Evolutionary conservation across 208 protist species (phyloP).

Genomic region (Tritrichomonas musculus): DNA sequence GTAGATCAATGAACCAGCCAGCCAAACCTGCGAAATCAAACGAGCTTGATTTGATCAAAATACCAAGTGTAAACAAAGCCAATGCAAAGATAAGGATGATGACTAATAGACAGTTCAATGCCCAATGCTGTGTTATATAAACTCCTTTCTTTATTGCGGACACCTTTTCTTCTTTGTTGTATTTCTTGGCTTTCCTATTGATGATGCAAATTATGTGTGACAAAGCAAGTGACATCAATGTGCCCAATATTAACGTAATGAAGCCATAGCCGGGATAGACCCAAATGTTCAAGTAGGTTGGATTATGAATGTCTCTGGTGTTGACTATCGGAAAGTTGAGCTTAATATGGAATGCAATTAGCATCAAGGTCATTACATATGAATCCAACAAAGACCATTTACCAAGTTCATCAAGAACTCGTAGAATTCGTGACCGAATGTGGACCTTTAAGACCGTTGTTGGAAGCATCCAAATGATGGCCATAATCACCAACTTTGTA

Average conservation of each 20-base stretch:
- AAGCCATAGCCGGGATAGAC: neutral
- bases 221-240: neutral
- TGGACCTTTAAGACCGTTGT: slow-evolving; percentile 54
- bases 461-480: slow-evolving; percentile 56
- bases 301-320: neutral
- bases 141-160: too few species aligned
- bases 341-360: slow-evolving; percentile 63
- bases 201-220: neutral
- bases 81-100: neutral
- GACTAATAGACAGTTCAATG: too few species aligned
- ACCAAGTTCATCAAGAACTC: slow-evolving; percentile 67
- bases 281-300: neutral
- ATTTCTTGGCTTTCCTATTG: neutral
- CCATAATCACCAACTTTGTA: slow-evolving; percentile 37
- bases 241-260: neutral
- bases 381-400: slow-evolving; percentile 80
- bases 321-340: slow-evolving; percentile 40
- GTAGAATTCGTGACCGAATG: slow-evolving; percentile 52
- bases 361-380: slow-evolving; percentile 76
- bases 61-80: neutral
- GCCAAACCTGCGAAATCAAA: neutral
- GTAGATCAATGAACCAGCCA: neutral
- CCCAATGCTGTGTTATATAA: too few species aligned
- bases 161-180: too few species aligned
- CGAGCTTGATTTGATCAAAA: neutral